Percentiles rank a stretch among this genome's conserved stretches.
These are phyloP conservation scores for Chrysophaeum taylorii DNA, from an alignment of 352 stramenopile species.

Conservation along the genomic window DNA sequence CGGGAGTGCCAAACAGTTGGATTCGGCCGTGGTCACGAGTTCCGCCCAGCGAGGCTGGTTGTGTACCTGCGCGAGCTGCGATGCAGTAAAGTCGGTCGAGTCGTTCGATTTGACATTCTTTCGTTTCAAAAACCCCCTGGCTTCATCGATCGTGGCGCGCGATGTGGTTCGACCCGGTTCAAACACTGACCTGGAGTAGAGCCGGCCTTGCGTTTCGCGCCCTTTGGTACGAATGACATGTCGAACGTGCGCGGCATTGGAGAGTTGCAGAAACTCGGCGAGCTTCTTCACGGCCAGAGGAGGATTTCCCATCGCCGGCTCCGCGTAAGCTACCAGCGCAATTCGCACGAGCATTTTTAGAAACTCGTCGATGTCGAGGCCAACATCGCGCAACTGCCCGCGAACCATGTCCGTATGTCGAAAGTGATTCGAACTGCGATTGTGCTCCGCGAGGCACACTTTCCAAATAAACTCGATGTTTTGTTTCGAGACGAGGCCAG, in stretches of 20 bases:
- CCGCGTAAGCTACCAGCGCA: constrained; percentile 11
- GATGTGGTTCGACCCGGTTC: no score
- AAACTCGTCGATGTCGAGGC: constrained; percentile 16
- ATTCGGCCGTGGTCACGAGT: background rate
- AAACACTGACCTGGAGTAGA: constrained; percentile 16
- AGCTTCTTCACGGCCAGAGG: background rate
- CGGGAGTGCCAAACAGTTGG: background rate
- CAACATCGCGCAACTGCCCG: background rate
- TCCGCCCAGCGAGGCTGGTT: background rate
- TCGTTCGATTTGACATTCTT: background rate
- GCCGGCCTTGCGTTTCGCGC: constrained; percentile 4
- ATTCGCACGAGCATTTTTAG: constrained; percentile 8
- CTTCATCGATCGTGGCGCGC: no score
- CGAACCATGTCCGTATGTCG: background rate
- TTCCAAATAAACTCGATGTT: constrained; percentile 15
- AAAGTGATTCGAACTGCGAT: no score
- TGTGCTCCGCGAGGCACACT: background rate
- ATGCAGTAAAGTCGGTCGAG: background rate
- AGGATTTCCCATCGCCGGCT: background rate
- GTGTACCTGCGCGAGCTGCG: background rate
- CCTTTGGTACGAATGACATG: constrained; percentile 11
- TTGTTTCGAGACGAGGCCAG: constrained; percentile 10
- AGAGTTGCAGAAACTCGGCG: background rate
- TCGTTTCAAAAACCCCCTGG: no score
- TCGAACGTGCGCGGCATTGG: background rate